A percentile compares a stretch with the other conserved stretches of the same genome.
phyloP scores from a whole-genome alignment of 1,284 basidiomycete genomes.

The Malassezia vespertilionis region DNA sequence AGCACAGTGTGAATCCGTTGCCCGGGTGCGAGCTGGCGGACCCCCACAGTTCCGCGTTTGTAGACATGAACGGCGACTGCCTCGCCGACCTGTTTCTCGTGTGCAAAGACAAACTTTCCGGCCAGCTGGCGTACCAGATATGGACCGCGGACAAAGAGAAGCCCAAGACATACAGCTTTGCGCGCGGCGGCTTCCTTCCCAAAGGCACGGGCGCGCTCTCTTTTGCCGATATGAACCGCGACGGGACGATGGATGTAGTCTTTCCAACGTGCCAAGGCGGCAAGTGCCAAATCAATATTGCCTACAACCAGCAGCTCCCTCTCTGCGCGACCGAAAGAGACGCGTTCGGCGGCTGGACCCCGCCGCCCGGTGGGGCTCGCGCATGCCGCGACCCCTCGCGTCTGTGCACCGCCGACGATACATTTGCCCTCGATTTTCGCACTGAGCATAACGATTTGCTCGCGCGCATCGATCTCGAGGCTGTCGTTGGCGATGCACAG shows the following conservation, averaged over 20 bases:
- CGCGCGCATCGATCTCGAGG: conserved; percentile 1
- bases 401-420: conserved; percentile 68
- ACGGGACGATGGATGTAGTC: conserved; percentile 90
- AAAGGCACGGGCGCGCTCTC: conserved; percentile 65
- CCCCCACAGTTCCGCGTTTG: conserved; percentile 88
- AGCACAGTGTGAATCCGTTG: conserved; percentile 13
- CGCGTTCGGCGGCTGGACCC: conserved; percentile 25
- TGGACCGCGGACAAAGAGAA: conserved; percentile 54
- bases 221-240: conserved; percentile 88
- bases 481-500: conserved; percentile 48
- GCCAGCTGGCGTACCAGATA: conserved; percentile 61
- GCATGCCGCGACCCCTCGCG: conserved; percentile 58
- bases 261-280: conserved; percentile 66
- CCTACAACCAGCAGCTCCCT: conserved; percentile 80
- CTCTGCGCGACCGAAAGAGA: conserved; percentile 54
- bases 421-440: conserved; percentile 66
- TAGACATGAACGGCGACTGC: conserved; percentile 92
- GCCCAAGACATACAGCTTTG: conserved; percentile 55
- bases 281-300: conserved; percentile 76
- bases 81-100: conserved; percentile 83
- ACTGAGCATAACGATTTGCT: conserved; percentile 50
- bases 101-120: conserved; percentile 57
- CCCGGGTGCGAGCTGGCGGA: conserved; percentile 60
- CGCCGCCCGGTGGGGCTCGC: conserved; percentile 10
- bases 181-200: conserved; percentile 63